Evolutionary conservation across 75 land plant genomes (phyloP).

Genomic region (Sequoiadendron giganteum): DNA sequence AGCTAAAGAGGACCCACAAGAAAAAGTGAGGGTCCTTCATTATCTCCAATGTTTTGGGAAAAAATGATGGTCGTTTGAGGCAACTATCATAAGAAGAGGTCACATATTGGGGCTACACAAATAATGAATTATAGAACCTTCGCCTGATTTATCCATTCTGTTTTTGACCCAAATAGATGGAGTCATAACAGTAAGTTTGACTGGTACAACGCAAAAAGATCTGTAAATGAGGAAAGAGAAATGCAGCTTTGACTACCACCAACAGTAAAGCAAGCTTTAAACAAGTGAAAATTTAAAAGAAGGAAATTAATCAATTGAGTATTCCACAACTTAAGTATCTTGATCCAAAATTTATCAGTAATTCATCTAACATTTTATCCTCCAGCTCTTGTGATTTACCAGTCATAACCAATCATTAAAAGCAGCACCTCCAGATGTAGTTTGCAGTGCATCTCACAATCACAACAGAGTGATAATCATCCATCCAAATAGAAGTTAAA

Average conservation of each 20-base stretch:
- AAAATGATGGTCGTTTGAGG: no score
- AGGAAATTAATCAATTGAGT: neutral
- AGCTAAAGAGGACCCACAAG: no score
- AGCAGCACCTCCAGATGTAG: no score
- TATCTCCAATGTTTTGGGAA: no score
- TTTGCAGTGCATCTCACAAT: no score
- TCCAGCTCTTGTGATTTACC: neutral
- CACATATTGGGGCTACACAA: no score
- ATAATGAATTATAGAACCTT: neutral
- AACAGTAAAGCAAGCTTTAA: neutral
- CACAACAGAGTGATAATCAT: no score
- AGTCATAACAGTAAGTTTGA: neutral
- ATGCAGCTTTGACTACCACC: neutral
- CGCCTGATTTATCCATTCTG: neutral
- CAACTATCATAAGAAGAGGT: no score
- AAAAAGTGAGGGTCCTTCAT: no score
- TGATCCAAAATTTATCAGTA: neutral
- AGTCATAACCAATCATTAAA: no score
- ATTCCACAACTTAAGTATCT: neutral
- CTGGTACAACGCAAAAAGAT: neutral
- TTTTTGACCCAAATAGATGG: neutral
- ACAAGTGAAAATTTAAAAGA: neutral
- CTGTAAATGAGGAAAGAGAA: neutral
- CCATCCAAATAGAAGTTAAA: no score
- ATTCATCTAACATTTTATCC: neutral